Evolutionary conservation across 2,329 filamentous ascomycete species (phyloP), one percentile per base, ranked within the genome.

Genomic region (Aspergillus hortae): DNA sequence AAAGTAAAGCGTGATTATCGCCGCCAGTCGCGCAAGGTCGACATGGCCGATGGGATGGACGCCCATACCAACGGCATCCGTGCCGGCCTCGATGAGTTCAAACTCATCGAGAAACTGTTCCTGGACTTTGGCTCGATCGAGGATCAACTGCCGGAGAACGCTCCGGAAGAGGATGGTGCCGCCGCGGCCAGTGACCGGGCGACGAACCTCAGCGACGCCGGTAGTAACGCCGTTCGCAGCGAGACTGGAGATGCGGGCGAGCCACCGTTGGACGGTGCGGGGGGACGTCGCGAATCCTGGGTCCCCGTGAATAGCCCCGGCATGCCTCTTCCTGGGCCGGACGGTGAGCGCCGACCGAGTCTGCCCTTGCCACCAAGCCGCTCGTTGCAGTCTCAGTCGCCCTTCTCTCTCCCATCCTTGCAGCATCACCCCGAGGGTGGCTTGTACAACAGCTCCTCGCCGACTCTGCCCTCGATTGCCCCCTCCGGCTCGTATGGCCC

Each of bases 181-280:
- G 60, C 59, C 6, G 59, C 56, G 23, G 47, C 55, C 42, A 55
- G 59, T n/a, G 71, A 72, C 23, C 66, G 68, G 30, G 61, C 57
- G 2, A 66, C 61, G 14, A 67, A 66, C 45, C 52, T 67, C 42
- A 74, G 72, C 42, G 72, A 74, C 42, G 63, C 68, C 6, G 69
- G 69, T 17, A 75, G 71, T 61, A 71, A 70, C 43, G 65, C 68
- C 2, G 68, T 73, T n/a, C 68, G 70, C 49, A 74, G 71, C 41
- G 70, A 74, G 17, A 54, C 69, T 1, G 69, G 68, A 1, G 70
- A 72, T 12, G 53, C 52, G 6, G 46, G 57, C 7, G 71, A 73
- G 5, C 56, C 58, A 32, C 52, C 59, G 21, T 51, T 63, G 11
- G 69, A 70, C 17, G 65, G 69, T 9, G 63, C 61, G 11, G 57